Conservation (phyloP, 2,329 filamentous ascomycete genomes). For the Trichoderma semiorbis region DNA sequence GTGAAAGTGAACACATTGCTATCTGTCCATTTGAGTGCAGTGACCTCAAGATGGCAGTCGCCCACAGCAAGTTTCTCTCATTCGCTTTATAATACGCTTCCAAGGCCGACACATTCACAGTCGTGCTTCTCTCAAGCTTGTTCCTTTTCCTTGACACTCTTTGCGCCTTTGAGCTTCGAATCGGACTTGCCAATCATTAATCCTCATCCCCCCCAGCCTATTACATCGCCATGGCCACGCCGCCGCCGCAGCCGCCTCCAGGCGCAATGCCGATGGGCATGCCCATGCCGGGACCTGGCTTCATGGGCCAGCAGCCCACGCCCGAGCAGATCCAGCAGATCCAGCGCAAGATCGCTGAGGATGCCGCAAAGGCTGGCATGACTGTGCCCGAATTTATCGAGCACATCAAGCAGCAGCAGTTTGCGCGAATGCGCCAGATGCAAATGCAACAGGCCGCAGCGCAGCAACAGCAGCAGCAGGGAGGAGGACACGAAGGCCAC, state of each 20-base stretch:
- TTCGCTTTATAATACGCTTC: slow-evolving; percentile 3
- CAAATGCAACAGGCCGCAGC: slow-evolving; percentile 43
- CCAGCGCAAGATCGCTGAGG: slow-evolving; percentile 75
- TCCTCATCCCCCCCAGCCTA: neutral
- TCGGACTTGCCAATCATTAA: neutral
- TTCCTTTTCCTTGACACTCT: neutral
- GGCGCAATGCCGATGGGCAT: slow-evolving; percentile 19
- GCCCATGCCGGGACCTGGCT: slow-evolving; percentile 34
- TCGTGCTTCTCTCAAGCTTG: slow-evolving; percentile 17
- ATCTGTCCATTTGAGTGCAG: slow-evolving; percentile 6
- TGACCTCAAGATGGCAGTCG: slow-evolving; percentile 7
- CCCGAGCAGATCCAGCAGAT: slow-evolving; percentile 84
- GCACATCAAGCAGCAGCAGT: slow-evolving; percentile 57
- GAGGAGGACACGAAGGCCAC: slow-evolving; percentile 25
- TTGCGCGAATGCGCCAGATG: slow-evolving; percentile 45
- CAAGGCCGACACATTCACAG: neutral
- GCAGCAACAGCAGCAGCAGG: slow-evolving; percentile 31
- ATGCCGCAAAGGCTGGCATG: slow-evolving; percentile 82
- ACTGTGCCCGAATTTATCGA: slow-evolving; percentile 80
- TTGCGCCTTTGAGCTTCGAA: neutral
- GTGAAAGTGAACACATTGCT: slow-evolving; percentile 39
- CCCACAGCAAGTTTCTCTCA: slow-evolving; percentile 13
- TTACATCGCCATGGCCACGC: slow-evolving; percentile 28
- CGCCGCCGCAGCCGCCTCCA: slow-evolving; percentile 28
- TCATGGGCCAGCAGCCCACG: slow-evolving; percentile 52